Evolutionary conservation across 208 protist genomes (phyloP).

Genomic region (Plasmodiophora brassicae): DNA sequence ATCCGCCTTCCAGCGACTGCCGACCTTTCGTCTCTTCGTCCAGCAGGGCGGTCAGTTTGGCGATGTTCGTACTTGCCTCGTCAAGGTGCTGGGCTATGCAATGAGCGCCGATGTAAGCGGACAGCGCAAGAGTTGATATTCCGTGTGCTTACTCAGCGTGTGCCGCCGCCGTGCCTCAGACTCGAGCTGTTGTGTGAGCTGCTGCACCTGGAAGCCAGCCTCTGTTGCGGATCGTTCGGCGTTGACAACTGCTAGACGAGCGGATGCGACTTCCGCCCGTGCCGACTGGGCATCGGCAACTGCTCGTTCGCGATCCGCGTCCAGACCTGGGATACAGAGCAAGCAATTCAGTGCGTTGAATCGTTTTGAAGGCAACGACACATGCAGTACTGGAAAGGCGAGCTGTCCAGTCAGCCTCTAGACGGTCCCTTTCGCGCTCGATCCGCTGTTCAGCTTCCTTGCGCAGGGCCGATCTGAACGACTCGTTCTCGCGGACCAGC

Average conservation of each 20-base stretch:
- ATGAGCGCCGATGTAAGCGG: not conserved
- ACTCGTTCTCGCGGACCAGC: not conserved
- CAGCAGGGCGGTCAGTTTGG: not conserved
- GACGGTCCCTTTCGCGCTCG: not conserved
- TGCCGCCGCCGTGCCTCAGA: not conserved
- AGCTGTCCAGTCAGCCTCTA: not conserved
- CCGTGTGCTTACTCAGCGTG: not conserved
- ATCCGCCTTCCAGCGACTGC: not conserved
- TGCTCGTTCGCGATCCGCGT: not conserved
- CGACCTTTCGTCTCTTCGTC: not conserved
- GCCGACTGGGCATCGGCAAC: not conserved
- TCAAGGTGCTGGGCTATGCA: not conserved
- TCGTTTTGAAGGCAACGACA: too few species aligned
- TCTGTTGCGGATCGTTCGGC: not conserved
- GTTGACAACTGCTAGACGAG: not conserved
- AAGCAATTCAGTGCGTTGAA: not conserved
- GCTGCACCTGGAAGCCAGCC: not conserved
- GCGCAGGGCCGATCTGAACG: not conserved
- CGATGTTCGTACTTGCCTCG: not conserved
- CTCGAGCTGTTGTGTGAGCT: not conserved
- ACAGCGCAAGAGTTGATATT: not conserved
- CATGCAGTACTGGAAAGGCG: not conserved
- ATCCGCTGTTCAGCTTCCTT: not conserved
- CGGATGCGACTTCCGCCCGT: not conserved
- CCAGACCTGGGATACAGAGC: not conserved